phyloP scores from a whole-genome alignment of 2,329 filamentous ascomycete genomes.

The Monilinia fructigena region DNA sequence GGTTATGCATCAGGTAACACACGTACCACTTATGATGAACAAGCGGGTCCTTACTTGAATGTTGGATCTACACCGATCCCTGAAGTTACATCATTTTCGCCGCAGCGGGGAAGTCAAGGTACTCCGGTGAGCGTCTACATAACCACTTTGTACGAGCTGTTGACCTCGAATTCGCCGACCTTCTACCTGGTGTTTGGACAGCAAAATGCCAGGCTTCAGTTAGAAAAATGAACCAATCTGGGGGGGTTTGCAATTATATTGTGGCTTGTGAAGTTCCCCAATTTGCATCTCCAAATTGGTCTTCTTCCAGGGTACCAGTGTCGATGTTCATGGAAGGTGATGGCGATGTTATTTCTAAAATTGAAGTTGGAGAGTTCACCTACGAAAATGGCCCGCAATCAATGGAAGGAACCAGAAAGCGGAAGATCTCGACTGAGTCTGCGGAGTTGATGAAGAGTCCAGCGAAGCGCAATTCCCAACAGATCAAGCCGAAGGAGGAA shows the following conservation, averaged over 20 bases:
- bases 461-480: constrained; percentile 48
- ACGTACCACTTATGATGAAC: constrained; percentile 58
- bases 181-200: constrained; percentile 75
- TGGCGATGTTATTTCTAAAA: constrained; percentile 49
- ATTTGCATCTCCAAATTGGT: constrained; percentile 55
- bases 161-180: constrained; percentile 53
- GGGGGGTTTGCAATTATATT: constrained; percentile 65
- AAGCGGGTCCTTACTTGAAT: constrained; percentile 65
- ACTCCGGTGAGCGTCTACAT: constrained; percentile 73
- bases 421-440: constrained; percentile 54
- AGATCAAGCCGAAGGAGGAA: constrained; percentile 48
- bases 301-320: constrained; percentile 56
- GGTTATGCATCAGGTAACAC: constrained; percentile 47
- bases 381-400: constrained; percentile 50
- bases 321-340: constrained; percentile 59
- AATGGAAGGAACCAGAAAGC: constrained; percentile 50
- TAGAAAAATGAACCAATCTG: constrained; percentile 57
- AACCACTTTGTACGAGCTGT: constrained; percentile 71
- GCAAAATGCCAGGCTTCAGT: constrained; percentile 68
- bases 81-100: constrained; percentile 68
- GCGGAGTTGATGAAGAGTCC: constrained; percentile 49
- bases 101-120: constrained; percentile 65
- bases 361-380: constrained; percentile 60
- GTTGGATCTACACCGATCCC: constrained; percentile 58
- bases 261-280: constrained; percentile 71